Percentiles rank a stretch among this genome's conserved stretches.
Evolutionary conservation across 192 early-diverging fungal genomes (phyloP).

Genomic region (Powellomyces hirtus): DNA sequence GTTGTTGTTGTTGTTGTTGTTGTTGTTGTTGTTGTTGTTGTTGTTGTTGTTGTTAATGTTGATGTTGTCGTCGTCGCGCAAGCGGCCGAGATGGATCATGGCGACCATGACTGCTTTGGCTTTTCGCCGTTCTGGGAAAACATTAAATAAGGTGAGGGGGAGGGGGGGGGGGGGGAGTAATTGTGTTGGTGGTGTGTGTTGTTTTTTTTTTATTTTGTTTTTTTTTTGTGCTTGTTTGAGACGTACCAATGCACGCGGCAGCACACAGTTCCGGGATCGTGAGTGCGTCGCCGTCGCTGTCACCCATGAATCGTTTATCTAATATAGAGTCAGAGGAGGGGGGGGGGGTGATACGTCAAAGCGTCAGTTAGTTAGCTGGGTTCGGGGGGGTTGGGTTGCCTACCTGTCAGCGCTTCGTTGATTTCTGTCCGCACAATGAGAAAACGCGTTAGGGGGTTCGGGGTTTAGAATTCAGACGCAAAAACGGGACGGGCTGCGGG

Average conservation of each 20-base stretch:
- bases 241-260: conserved; percentile 8
- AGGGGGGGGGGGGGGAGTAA: not conserved
- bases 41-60: no score
- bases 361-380: not conserved
- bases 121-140: not conserved
- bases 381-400: not conserved
- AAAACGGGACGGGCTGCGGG: not conserved
- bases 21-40: no score
- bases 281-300: not conserved
- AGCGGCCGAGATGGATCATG: not conserved
- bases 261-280: conserved; percentile 1
- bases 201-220: no score
- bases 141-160: no score
- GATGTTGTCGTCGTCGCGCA: no score
- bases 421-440: not conserved
- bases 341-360: not conserved
- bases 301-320: conserved; percentile 18
- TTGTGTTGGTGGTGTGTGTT: not conserved
- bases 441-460: no score
- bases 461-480: not conserved
- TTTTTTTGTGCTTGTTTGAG: not conserved
- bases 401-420: conserved; percentile 14
- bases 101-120: not conserved
- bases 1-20: no score
- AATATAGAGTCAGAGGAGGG: not conserved